These are phyloP conservation scores for Betula pendula DNA, from an alignment of 306 rosid genomes.

Conservation along the genomic window DNA sequence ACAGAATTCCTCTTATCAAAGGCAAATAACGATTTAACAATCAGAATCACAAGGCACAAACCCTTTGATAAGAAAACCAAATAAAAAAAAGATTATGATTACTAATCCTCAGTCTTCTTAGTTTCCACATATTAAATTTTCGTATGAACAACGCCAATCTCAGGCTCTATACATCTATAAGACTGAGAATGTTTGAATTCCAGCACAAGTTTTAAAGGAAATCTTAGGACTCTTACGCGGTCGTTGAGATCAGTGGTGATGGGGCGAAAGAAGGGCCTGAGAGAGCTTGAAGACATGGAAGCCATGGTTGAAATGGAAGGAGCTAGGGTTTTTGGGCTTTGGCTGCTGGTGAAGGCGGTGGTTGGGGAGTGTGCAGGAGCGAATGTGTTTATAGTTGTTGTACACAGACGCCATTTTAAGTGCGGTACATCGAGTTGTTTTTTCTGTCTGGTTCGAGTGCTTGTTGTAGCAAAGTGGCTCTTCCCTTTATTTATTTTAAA, in stretches of 20 bases:
- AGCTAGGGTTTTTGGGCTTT: constrained; percentile 23
- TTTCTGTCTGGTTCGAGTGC: background rate
- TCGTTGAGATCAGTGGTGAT: constrained; percentile 22
- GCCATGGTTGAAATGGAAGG: constrained; percentile 35
- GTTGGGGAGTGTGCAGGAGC: background rate
- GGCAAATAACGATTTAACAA: background rate
- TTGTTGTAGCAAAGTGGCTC: too few species aligned
- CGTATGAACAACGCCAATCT: background rate
- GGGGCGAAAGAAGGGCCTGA: constrained; percentile 25
- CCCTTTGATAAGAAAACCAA: background rate
- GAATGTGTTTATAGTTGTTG: background rate
- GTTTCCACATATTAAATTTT: background rate
- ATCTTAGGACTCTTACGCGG: constrained; percentile 31
- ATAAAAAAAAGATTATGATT: background rate
- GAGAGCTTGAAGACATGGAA: constrained; percentile 30
- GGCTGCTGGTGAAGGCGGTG: too few species aligned
- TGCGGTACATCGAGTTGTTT: background rate
- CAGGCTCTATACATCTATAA: background rate
- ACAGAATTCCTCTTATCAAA: background rate
- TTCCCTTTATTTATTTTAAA: too few species aligned
- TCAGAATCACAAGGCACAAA: background rate
- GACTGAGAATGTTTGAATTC: background rate
- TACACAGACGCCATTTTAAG: background rate
- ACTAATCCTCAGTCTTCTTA: background rate
- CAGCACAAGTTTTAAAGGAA: background rate